These are phyloP conservation scores for Fusarium sp. DNA, from an alignment of 2,329 filamentous ascomycete species.

Conservation along the genomic window DNA sequence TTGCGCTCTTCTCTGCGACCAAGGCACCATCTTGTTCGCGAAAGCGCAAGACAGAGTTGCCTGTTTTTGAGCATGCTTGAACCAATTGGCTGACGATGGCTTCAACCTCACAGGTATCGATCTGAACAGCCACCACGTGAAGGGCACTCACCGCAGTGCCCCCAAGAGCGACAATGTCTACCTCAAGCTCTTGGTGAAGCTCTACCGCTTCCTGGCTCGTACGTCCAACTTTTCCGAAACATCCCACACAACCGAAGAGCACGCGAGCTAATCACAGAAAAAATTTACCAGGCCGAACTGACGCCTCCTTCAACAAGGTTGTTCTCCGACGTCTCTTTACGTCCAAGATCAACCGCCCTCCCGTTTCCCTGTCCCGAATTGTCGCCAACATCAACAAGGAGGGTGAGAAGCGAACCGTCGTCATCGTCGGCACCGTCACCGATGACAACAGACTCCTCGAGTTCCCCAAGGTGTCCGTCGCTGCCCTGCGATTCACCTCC, in stretches of 20 bases:
- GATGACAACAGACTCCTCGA: constrained; percentile 95
- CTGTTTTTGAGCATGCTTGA: constrained; percentile 71
- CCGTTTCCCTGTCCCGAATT: constrained; percentile 94
- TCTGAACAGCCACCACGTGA: constrained; percentile 77
- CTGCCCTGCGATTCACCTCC: constrained; percentile 95
- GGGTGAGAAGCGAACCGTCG: constrained; percentile 85
- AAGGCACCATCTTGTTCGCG: constrained; percentile 46
- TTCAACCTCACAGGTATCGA: constrained; percentile 73
- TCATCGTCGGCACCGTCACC: constrained; percentile 94
- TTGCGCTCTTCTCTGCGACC: constrained; percentile 41
- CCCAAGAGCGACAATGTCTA: constrained; percentile 99
- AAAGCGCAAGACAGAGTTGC: constrained; percentile 47
- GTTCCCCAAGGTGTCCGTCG: constrained; percentile 92
- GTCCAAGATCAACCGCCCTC: constrained; percentile 98
- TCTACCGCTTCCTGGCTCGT: constrained; percentile 97
- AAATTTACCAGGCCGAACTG: constrained; percentile 81
- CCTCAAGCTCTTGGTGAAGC: constrained; percentile 96
- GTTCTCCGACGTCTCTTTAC: constrained; percentile 97
- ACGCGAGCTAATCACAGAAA: constrained; percentile 18
- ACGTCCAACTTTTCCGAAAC: constrained; percentile 62
- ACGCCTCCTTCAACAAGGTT: constrained; percentile 98
- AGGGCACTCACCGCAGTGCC: constrained; percentile 85
- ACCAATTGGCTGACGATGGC: constrained; percentile 71
- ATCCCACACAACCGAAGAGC: not conserved
- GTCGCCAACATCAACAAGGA: constrained; percentile 75